These are phyloP conservation scores for Agastache rugosa DNA, from an alignment of 257 asterid species.

Conservation along the genomic window DNA sequence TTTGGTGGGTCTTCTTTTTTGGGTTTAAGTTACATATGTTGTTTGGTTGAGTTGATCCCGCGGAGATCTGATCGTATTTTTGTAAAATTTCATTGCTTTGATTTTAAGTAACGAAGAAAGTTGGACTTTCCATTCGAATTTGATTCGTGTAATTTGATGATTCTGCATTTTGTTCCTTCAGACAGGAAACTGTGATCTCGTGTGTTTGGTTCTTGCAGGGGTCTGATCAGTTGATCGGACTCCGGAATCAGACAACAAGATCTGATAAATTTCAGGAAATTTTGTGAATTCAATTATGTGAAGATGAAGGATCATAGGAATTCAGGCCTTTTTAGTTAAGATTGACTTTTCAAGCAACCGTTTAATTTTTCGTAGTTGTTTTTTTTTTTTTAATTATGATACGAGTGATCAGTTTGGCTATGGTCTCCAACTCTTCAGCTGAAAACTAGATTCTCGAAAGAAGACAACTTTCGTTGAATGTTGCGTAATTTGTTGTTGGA, in stretches of 20 bases:
- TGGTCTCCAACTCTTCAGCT: conserved; percentile 15
- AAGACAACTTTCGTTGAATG: not conserved
- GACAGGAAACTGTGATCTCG: conserved; percentile 11
- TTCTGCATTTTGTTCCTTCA: conserved; percentile 25
- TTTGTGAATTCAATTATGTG: conserved; percentile 18
- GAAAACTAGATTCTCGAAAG: conserved; percentile 5
- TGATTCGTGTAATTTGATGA: conserved; percentile 21
- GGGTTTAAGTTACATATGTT: conserved; percentile 8
- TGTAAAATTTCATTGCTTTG: conserved; percentile 10
- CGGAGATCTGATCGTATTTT: conserved; percentile 45
- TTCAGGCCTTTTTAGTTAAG: not conserved
- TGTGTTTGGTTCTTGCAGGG: not conserved
- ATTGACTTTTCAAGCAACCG: not conserved
- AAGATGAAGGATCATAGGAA: conserved; percentile 4
- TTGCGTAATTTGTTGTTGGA: conserved; percentile 31
- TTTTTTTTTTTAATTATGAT: not conserved
- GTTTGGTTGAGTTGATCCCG: conserved; percentile 36
- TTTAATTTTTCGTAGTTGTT: not conserved
- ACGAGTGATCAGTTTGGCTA: conserved; percentile 20
- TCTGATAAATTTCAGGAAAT: conserved; percentile 30
- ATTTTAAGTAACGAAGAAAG: conserved; percentile 23
- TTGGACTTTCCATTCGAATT: conserved; percentile 15
- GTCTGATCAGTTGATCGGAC: conserved; percentile 37
- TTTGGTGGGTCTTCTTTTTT: conserved; percentile 1
- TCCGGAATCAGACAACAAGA: conserved; percentile 25